Conservation (phyloP, 192 early-diverging fungal species). For the Coemansia aciculifera region DNA sequence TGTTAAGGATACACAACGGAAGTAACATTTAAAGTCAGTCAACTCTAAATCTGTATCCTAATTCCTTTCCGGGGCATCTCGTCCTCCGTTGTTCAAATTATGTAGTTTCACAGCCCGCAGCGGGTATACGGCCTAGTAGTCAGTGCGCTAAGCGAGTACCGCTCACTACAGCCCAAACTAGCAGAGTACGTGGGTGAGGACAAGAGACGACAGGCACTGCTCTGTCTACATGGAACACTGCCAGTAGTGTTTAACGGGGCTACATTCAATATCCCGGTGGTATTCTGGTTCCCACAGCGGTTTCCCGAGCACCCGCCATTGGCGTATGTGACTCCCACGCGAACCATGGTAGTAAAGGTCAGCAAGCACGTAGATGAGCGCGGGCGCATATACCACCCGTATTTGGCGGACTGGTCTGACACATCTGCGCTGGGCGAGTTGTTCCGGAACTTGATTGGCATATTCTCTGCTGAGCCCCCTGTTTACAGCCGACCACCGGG, state of each 20-base stretch:
- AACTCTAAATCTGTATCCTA: background rate
- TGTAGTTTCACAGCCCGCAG: slow-evolving; percentile 43
- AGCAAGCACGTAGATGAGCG: slow-evolving; percentile 81
- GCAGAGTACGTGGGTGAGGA: slow-evolving; percentile 46
- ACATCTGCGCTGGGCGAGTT: slow-evolving; percentile 32
- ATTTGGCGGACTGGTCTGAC: slow-evolving; percentile 70
- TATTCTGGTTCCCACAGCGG: slow-evolving; percentile 79
- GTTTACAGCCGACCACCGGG: slow-evolving; percentile 47
- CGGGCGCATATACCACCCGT: slow-evolving; percentile 83
- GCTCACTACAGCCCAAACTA: slow-evolving; percentile 37
- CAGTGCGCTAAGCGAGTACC: slow-evolving; percentile 30
- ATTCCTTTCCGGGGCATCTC: background rate
- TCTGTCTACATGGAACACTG: slow-evolving; percentile 85
- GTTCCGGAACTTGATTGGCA: slow-evolving; percentile 33
- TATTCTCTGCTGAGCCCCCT: slow-evolving; percentile 53
- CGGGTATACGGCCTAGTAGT: slow-evolving; percentile 29
- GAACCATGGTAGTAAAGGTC: slow-evolving; percentile 79
- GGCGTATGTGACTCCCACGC: slow-evolving; percentile 85
- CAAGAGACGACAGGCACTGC: slow-evolving; percentile 57
- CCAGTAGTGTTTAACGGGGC: slow-evolving; percentile 79
- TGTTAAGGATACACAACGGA: background rate
- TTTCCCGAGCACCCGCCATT: slow-evolving; percentile 83
- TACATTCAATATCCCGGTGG: slow-evolving; percentile 91
- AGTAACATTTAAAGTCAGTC: background rate
- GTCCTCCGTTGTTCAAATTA: background rate